Percentiles rank a stretch among this genome's conserved stretches.
phyloP scores from a whole-genome alignment of 345 rosid genomes.

The Sonneratia alba region DNA sequence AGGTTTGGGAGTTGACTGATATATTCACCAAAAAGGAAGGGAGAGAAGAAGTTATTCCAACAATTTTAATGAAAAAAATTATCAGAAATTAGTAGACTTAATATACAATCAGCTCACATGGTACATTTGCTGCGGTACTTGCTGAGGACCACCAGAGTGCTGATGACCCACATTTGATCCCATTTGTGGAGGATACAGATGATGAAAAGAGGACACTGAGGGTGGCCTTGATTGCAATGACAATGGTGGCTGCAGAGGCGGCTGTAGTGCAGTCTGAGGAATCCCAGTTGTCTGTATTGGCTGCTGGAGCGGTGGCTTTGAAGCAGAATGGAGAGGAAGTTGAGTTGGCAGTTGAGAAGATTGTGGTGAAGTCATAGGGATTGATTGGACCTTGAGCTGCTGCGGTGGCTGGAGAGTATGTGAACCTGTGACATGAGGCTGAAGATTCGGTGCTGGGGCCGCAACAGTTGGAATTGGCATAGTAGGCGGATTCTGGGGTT shows the following conservation, averaged over 20 bases:
- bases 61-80: neutral
- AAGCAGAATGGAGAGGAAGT: conserved; percentile 42
- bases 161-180: conserved; percentile 62
- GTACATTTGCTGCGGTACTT: conserved; percentile 57
- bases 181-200: conserved; percentile 56
- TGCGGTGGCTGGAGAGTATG: conserved; percentile 44
- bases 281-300: conserved; percentile 44
- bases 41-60: neutral
- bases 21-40: conserved; percentile 16
- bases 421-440: conserved; percentile 49
- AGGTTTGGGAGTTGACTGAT: conserved; percentile 50
- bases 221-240: conserved; percentile 45
- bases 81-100: conserved; percentile 1
- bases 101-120: conserved; percentile 43
- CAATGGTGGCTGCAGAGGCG: conserved; percentile 43
- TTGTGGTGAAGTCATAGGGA: conserved; percentile 42
- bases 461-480: conserved; percentile 37
- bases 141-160: conserved; percentile 62
- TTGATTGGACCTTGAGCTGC: conserved; percentile 60
- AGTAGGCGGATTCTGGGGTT: conserved; percentile 39
- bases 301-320: conserved; percentile 58
- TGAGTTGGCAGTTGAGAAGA: conserved; percentile 52
- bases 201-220: conserved; percentile 43
- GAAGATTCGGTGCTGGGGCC: conserved; percentile 39
- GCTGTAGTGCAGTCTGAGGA: conserved; percentile 35